Evolutionary conservation across 495 filamentous ascomycete genomes (phyloP), one percentile per base, ranked within the genome.

Genomic region (Hyaloscypha hepaticicola): DNA sequence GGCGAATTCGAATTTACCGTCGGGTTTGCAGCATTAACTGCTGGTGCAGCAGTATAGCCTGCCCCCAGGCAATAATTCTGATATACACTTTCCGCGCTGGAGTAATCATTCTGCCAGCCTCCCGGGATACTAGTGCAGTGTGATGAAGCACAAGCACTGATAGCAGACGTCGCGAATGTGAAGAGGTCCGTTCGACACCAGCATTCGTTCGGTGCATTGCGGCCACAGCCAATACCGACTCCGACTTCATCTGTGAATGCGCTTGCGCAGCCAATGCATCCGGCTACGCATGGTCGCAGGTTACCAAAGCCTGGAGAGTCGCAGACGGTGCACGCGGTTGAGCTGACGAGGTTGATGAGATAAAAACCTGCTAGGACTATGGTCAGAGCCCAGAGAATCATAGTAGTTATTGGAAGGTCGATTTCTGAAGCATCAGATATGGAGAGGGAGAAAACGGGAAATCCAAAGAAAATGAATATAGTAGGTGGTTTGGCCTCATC

Each of bases 51-150:
- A 58, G 55, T 58, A 4, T 19, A 58, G 6, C 55, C 55, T 7
- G 55, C 55, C 14, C 5, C 16, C n/a, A 16, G 55, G 22, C 28
- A 58, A 19, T 58, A 58, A 38, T 19, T 58, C 9, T 11, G 14
- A 58, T 58, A 58, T 26, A 58, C 28, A 21, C 22, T 31, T 29
- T 21, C 14, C 26, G 28, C 55, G 19, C 2, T 58, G 14, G 27
- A 28, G 24, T 58, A 58, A 58, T 33, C 55, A 14, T 5, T 9
- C 55, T 58, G 5, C 55, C 55, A 58, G 24, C 55, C 55, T n/a
- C 55, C 55, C 21, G 34, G 14, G 6, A 3, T 12, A 33, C 31
- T 33, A 7, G 55, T 33, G 19, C 55, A 58, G 26, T 14, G 33
- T n/a, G 4, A 0, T 2, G 55, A 58, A 25, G 2, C 55, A 38